phyloP scores from a whole-genome alignment of 106 monocot genomes.

The Ottelia alismoides region DNA sequence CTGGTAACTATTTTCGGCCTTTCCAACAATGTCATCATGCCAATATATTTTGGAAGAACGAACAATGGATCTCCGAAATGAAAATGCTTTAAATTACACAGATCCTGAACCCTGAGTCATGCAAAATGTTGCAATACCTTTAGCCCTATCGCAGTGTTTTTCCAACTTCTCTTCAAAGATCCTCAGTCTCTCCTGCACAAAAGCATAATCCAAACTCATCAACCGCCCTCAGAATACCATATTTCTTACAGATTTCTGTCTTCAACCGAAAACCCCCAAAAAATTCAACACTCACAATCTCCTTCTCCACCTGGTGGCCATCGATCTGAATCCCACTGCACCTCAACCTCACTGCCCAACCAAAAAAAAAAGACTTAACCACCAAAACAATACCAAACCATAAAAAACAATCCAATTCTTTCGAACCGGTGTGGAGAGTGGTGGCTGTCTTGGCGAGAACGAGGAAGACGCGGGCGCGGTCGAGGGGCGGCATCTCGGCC shows the following conservation, averaged over 20 bases:
- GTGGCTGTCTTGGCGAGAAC: constrained; percentile 50
- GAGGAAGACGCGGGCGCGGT: constrained; percentile 65
- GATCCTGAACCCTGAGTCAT: too few species aligned
- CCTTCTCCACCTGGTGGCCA: constrained; percentile 46
- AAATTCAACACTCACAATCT: constrained; percentile 30
- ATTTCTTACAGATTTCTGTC: too few species aligned
- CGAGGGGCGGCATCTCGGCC: constrained; percentile 67
- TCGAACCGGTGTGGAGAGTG: constrained; percentile 37
- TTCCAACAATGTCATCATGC: too few species aligned
- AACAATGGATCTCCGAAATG: too few species aligned
- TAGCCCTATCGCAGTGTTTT: constrained; percentile 37
- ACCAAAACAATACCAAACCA: constrained; percentile 1
- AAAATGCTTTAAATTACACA: too few species aligned
- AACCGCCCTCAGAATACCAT: too few species aligned
- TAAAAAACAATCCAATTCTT: neutral
- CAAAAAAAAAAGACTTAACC: neutral
- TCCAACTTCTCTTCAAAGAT: constrained; percentile 60
- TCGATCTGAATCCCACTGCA: constrained; percentile 49
- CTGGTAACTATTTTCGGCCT: too few species aligned
- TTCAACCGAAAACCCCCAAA: neutral
- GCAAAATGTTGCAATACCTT: too few species aligned
- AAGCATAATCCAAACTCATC: neutral
- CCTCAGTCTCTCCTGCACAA: constrained; percentile 62
- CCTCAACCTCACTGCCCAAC: constrained; percentile 48
- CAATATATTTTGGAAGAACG: too few species aligned